phyloP scores from a whole-genome alignment of 73 alveolate species.

The Stentor roeselii region DNA sequence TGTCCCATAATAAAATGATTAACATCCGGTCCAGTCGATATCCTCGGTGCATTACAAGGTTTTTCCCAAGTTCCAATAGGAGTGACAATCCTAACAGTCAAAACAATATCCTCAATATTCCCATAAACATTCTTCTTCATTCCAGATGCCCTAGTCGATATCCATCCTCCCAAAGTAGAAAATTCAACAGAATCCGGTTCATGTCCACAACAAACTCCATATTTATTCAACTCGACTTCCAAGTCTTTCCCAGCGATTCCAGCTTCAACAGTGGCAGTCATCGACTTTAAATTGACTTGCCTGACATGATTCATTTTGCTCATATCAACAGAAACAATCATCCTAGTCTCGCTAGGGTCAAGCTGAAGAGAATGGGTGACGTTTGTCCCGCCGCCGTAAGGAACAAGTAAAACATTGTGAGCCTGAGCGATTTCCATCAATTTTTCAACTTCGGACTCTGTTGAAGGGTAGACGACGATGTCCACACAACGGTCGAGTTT shows the following conservation, averaged over 20 bases:
- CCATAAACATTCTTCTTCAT: slow-evolving; percentile 95
- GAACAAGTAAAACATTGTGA: slow-evolving; percentile 67
- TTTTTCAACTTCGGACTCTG: slow-evolving; percentile 62
- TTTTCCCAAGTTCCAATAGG: slow-evolving; percentile 70
- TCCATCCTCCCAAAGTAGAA: slow-evolving; percentile 91
- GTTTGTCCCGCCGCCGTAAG: slow-evolving; percentile 95
- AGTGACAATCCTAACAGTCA: slow-evolving; percentile 68
- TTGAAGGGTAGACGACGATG: slow-evolving; percentile 63
- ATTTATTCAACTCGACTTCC: slow-evolving; percentile 76
- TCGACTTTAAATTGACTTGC: slow-evolving; percentile 75
- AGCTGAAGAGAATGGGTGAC: slow-evolving; percentile 80
- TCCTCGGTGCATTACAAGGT: slow-evolving; percentile 75
- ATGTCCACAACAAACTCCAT: slow-evolving; percentile 87
- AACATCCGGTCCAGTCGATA: slow-evolving; percentile 81
- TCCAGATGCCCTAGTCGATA: slow-evolving; percentile 88
- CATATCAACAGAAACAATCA: slow-evolving; percentile 81
- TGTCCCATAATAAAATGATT: slow-evolving; percentile 70
- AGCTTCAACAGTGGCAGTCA: slow-evolving; percentile 89
- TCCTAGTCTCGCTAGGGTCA: slow-evolving; percentile 59
- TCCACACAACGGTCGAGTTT: slow-evolving; percentile 63
- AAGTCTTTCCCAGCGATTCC: slow-evolving; percentile 87
- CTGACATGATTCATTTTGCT: slow-evolving; percentile 69
- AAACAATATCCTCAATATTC: slow-evolving; percentile 87
- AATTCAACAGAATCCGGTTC: slow-evolving; percentile 90
- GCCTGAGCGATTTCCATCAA: slow-evolving; percentile 58